Conservation (phyloP, 305 asterid species). For the Plantago rigida region DNA sequence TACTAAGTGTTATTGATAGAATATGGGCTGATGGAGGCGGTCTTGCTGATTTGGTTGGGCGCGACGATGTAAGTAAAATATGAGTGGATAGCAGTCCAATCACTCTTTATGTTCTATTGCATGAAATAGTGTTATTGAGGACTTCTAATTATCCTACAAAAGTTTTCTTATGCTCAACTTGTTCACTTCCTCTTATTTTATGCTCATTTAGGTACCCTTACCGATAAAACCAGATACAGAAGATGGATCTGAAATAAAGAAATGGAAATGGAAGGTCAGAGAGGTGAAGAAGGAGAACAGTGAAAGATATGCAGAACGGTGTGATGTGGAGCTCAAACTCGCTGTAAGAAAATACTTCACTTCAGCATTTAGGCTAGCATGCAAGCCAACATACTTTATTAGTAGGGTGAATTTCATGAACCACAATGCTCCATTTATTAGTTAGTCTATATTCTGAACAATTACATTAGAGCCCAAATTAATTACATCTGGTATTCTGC, state of each 20-base stretch:
- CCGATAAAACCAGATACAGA: slow-evolving; percentile 81
- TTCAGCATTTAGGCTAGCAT: not conserved
- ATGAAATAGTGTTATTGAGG: too few species aligned
- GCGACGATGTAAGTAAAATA: slow-evolving; percentile 65
- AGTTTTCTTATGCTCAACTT: slow-evolving; percentile 11
- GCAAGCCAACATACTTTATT: too few species aligned
- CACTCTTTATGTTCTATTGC: too few species aligned
- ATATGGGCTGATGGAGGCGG: slow-evolving; percentile 89
- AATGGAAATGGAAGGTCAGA: slow-evolving; percentile 89
- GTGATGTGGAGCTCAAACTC: slow-evolving; percentile 90
- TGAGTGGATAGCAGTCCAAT: slow-evolving; percentile 9
- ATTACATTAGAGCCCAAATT: too few species aligned
- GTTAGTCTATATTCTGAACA: too few species aligned
- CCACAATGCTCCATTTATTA: too few species aligned
- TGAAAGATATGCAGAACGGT: slow-evolving; percentile 88
- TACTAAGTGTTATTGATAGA: slow-evolving; percentile 68
- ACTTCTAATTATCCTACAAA: too few species aligned
- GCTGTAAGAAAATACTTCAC: slow-evolving; percentile 54
- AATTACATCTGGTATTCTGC: too few species aligned
- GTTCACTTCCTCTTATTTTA: slow-evolving; percentile 15
- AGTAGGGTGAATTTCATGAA: too few species aligned
- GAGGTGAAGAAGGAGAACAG: slow-evolving; percentile 57
- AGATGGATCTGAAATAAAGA: slow-evolving; percentile 60
- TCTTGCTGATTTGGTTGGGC: slow-evolving; percentile 79
- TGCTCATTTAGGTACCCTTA: slow-evolving; percentile 51